Evolutionary conservation across 805 yeast genomes (phyloP).

Genomic region (Phaffomyces opuntiae): DNA sequence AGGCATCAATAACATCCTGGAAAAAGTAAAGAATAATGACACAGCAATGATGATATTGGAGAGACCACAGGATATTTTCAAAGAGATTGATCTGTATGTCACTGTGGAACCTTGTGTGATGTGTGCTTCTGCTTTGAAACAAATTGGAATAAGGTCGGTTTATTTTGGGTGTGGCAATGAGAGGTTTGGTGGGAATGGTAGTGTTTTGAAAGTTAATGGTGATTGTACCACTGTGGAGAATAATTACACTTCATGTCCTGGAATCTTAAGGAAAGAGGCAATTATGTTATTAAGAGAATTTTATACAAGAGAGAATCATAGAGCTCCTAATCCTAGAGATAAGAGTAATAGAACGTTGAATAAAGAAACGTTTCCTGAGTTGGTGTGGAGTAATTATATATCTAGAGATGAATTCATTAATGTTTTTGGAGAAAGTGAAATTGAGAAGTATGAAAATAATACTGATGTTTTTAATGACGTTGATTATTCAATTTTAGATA

Average conservation of each 20-base stretch:
- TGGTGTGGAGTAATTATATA: constrained; percentile 52
- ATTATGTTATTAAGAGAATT: constrained; percentile 74
- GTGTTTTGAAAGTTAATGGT: constrained; percentile 56
- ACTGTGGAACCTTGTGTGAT: constrained; percentile 97
- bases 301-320: constrained; percentile 76
- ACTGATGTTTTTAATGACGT: constrained; percentile 12
- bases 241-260: constrained; percentile 60
- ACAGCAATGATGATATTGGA: constrained; percentile 13
- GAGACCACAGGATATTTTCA: constrained; percentile 32
- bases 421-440: constrained; percentile 28
- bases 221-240: constrained; percentile 29
- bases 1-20: constrained; percentile 54
- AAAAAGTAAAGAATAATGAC: constrained; percentile 22
- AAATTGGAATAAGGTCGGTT: constrained; percentile 64
- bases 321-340: constrained; percentile 74
- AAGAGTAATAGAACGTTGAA: constrained; percentile 64
- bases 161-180: constrained; percentile 93
- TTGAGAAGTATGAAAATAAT: constrained; percentile 8
- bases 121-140: constrained; percentile 92
- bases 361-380: constrained; percentile 47
- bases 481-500: constrained; percentile 12
- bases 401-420: constrained; percentile 40
- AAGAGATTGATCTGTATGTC: constrained; percentile 68
- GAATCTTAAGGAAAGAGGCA: constrained; percentile 74
- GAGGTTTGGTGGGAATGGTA: constrained; percentile 94